Percentiles rank a stretch among this genome's conserved stretches.
Conservation (phyloP, 169 alveolate genomes). For the Eimeria praecox region DNA sequence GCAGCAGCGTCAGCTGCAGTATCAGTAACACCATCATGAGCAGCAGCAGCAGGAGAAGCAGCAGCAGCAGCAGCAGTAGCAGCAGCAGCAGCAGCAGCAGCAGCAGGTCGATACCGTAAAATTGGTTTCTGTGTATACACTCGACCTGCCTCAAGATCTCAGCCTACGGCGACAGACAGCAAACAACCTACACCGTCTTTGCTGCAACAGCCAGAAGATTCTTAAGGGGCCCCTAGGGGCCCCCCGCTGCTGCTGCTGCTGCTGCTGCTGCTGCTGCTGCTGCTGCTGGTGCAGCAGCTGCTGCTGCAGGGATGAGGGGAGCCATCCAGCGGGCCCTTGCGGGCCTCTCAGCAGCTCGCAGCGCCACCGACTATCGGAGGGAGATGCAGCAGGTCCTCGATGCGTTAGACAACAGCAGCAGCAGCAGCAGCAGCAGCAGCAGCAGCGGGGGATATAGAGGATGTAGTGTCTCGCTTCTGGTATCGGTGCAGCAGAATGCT, state of each 20-base stretch:
- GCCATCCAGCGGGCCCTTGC: conserved; percentile 35
- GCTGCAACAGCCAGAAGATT: background rate
- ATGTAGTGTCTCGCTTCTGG: conserved; percentile 1
- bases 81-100: background rate
- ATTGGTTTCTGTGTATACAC: background rate
- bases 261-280: background rate
- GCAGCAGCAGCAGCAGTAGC: background rate
- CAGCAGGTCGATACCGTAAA: background rate
- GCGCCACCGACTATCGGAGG: conserved; percentile 14
- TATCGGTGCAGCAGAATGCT: conserved; percentile 43
- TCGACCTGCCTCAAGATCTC: background rate
- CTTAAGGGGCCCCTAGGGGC: conserved; percentile 47
- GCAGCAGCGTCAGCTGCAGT: background rate
- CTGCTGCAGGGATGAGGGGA: conserved; percentile 28
- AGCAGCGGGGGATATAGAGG: conserved; percentile 13
- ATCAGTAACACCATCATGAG: background rate
- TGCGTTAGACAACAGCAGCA: conserved; percentile 40
- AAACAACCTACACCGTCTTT: background rate
- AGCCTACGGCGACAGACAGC: background rate
- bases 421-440: conserved; percentile 18
- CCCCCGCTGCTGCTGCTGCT: conserved; percentile 30
- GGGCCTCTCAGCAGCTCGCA: conserved; percentile 36
- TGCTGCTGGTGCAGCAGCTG: background rate
- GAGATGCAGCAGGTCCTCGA: conserved; percentile 62
- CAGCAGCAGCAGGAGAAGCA: background rate